These are phyloP conservation scores for Pythium aristosporum DNA, from an alignment of 352 stramenopile genomes.

Conservation along the genomic window DNA sequence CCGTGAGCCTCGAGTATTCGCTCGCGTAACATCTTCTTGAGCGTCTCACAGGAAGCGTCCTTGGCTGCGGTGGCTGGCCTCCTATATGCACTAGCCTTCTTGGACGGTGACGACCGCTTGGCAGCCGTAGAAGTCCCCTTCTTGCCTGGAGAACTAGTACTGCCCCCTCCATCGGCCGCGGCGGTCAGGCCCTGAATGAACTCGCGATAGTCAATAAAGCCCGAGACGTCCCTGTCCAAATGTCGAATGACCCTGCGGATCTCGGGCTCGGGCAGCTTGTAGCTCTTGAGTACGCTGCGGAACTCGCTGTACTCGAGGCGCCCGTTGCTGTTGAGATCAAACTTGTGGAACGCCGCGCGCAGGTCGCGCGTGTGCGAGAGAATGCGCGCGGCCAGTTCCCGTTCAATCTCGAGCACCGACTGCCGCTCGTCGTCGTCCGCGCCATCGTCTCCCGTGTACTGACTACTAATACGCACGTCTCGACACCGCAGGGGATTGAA, in stretches of 20 bases:
- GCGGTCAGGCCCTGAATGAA: conserved; percentile 53
- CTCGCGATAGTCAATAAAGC: conserved; percentile 74
- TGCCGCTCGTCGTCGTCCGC: conserved; percentile 41
- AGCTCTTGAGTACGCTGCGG: conserved; percentile 55
- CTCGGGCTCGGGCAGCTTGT: conserved; percentile 57
- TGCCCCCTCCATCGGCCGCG: conserved; percentile 22
- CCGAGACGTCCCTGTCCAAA: conserved; percentile 58
- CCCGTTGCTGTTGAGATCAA: conserved; percentile 67
- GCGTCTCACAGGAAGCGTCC: not conserved
- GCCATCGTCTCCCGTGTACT: conserved; percentile 31
- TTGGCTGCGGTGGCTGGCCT: not conserved
- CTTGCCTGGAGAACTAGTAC: not conserved
- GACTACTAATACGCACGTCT: not conserved
- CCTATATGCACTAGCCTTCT: not conserved
- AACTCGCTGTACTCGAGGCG: conserved; percentile 73
- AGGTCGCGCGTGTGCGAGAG: conserved; percentile 54
- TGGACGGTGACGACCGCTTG: not conserved
- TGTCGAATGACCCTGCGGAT: conserved; percentile 76
- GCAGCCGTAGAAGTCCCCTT: not conserved
- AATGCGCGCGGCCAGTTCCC: conserved; percentile 56
- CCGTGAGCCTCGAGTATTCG: conserved; percentile 40
- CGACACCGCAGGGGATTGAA: conserved; percentile 51
- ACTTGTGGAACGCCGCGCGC: conserved; percentile 58
- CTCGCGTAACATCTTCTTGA: conserved; percentile 28
- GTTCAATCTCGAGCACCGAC: conserved; percentile 66